phyloP scores from a whole-genome alignment of 441 rosid species.

The Bruguiera hainesii region DNA sequence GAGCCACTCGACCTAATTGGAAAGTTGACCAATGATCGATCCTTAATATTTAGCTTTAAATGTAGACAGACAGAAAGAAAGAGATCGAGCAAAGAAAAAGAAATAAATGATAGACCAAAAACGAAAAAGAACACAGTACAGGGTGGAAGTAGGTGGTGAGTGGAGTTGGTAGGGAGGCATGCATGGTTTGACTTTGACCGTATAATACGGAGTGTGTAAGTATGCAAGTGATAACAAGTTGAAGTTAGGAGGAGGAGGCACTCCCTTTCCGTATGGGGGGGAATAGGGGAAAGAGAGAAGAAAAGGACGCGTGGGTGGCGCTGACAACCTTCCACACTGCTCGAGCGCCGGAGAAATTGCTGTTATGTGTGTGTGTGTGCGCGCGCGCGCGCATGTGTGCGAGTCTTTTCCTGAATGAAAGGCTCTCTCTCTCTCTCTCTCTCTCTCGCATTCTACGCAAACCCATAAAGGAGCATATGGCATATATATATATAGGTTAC shows the following conservation, averaged over 20 bases:
- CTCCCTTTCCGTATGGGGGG: constrained; percentile 1
- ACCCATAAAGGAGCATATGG: constrained; percentile 19
- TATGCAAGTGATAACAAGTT: not conserved
- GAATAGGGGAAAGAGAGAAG: constrained; percentile 1
- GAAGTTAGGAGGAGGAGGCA: not conserved
- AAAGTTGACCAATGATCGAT: too few species aligned
- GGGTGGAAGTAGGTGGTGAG: not conserved
- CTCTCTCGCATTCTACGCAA: constrained; percentile 22
- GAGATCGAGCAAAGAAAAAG: too few species aligned
- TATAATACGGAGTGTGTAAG: not conserved
- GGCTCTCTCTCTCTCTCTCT: not conserved
- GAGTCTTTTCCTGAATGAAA: not conserved
- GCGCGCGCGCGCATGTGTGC: too few species aligned
- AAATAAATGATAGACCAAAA: not conserved
- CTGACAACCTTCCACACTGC: constrained; percentile 36
- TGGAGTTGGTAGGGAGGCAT: not conserved
- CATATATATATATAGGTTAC: not conserved
- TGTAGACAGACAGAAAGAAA: too few species aligned
- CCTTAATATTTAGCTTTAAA: too few species aligned
- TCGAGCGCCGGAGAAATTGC: constrained; percentile 31
- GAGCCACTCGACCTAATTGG: too few species aligned
- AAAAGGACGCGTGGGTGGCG: constrained; percentile 42
- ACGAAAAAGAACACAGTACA: not conserved
- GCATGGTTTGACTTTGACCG: not conserved
- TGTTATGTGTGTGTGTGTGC: not conserved